These are phyloP conservation scores for Casuarina equisetifolia DNA, from an alignment of 306 rosid species.

Conservation along the genomic window DNA sequence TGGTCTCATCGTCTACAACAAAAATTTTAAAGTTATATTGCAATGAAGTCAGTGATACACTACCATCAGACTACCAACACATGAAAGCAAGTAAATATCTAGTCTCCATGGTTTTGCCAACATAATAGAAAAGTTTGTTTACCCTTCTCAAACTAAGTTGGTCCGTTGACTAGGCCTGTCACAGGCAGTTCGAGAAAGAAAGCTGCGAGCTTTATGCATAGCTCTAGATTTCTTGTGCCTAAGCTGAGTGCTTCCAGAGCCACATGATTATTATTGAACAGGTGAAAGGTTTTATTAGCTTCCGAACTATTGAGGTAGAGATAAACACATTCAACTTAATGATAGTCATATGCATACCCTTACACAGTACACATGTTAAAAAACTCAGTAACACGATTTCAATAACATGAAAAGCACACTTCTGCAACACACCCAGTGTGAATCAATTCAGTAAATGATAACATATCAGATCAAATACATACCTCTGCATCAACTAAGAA, in stretches of 20 bases:
- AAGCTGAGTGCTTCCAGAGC: background rate
- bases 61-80: no score
- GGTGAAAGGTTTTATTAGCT: background rate
- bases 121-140: background rate
- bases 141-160: background rate
- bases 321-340: background rate
- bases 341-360: background rate
- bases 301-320: background rate
- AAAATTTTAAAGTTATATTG: background rate
- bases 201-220: background rate
- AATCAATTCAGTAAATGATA: conserved; percentile 4
- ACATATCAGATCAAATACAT: background rate
- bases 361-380: no score
- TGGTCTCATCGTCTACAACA: background rate
- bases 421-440: background rate
- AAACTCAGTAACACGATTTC: no score
- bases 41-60: background rate
- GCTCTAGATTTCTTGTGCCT: background rate
- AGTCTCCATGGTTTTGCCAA: background rate
- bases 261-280: background rate
- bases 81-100: background rate
- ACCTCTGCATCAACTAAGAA: conserved; percentile 95
- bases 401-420: no score
- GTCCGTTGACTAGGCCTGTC: background rate
- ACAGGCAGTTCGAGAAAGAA: background rate